Evolutionary conservation across 2,329 filamentous ascomycete species (phyloP), one percentile per base, ranked within the genome.

Genomic region (Beauveria scarabaeidicola): DNA sequence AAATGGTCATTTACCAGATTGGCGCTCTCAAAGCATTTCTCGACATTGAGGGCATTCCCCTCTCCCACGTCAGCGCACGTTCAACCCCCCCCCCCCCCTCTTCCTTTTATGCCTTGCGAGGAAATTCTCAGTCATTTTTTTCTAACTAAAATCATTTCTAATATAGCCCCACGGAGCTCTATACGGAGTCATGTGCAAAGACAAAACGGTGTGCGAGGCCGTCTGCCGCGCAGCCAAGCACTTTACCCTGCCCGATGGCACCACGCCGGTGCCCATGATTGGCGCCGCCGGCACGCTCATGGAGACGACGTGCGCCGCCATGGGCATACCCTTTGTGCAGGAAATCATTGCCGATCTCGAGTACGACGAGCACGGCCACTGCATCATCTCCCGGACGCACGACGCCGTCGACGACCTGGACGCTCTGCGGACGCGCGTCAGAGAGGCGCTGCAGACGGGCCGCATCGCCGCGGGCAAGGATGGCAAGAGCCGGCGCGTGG

Each of bases 21-120:
- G 54, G 56, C 19, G 62, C 54, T 15, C 58, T 60, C 47, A 58
- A 60, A 17, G 47, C 44, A 15, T 48, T 62, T 41, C 61, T 60
- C 47, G 57, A 64, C 58, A 63, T 62, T 58, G 63, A 63, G 47
- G 62, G 60, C 23, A 61, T 65, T 61, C 66, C 70, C 7, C 52
- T 62, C 17, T 54, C 50, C 19, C 61, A 62, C 40, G 17, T 62
- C 44, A 62, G 56, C 23, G 56, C 43, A 58, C 7, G 47, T 38
- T 17, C 32, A 15, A 36, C 11, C 9, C 3, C 29, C 3, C 32
- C 11, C 29, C 1, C 29, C 29, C 10, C 3, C 8, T 6, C 19
- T 32, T 29, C 2, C 46, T 17, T n/a, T 4, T 1, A 17, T 13
- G 13, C 11, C 44, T 47, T 25, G 11, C 25, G 5, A 36, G 11